Base-by-base conservation (phyloP, 768 basidiomycete species). In the Daedaleopsis sinensis region DNA sequence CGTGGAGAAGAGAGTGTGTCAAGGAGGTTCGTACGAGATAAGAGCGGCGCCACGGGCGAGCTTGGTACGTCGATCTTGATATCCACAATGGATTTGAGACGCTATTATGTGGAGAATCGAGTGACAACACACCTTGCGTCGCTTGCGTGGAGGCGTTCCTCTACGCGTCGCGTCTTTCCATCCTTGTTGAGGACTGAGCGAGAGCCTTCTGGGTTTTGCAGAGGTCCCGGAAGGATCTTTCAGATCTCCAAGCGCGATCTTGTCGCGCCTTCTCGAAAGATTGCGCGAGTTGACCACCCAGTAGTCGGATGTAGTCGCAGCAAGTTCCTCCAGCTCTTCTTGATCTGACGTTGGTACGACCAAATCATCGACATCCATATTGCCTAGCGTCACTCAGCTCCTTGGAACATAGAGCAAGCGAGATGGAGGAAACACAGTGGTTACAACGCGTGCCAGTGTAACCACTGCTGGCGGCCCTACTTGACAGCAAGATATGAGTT, bases 291-390 rank as follows among this genome's bases (percentile, higher is more conserved):
- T 38, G 15, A 10, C 15, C 24, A 2, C 18, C 66, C 66, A 69
- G 57, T 69, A 69, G 2, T 44, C 55, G 23, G 57, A 32, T 21
- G 38, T 48, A 5, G 35, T 37, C 11, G 65, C 57, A 12, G 51
- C 47, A 12, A 55, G 59, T 51, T 54, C 49, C 21, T 71, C 60
- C 7, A 78, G 77, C 64, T 89, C 87, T 65, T 88, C 87, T 50
- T 76, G 72, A 64, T 89, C 87, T 5, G 87, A 88, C 18, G 87
- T 87, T 67, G 85, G 85, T 15, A 89, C 81, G 51, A 82, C 68
- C 47, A 16, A 8, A 2, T 84, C 84, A 7, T 76, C 76, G 44
- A 75, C 71, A 43, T 74, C 66, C 74, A 77, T 76, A 6, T 23
- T 15, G 10, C 10, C 24, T 5, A 39, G 44, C 37, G n/a, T n/a